Evolutionary conservation across 306 rosid genomes (phyloP).

Genomic region (Purshia tridentata): DNA sequence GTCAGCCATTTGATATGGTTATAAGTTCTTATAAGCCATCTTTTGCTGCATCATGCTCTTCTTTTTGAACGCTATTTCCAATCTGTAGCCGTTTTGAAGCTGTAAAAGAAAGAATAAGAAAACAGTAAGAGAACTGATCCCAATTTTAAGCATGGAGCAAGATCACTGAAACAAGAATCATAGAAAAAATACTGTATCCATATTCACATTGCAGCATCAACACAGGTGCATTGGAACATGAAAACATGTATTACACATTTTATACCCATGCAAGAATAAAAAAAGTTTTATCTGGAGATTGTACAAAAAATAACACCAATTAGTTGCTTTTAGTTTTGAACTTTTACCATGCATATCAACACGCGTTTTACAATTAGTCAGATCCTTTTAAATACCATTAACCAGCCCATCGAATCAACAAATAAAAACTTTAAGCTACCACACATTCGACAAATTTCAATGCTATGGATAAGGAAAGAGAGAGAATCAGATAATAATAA

Average conservation of each 20-base stretch:
- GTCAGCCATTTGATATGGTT: slow-evolving; percentile 21
- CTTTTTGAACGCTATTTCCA: slow-evolving; percentile 29
- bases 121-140: slow-evolving; percentile 5
- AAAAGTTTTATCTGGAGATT: too few relatives aligned
- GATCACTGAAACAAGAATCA: background rate
- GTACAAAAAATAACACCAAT: background rate
- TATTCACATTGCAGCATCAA: background rate
- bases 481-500: background rate
- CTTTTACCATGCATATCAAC: background rate
- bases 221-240: background rate
- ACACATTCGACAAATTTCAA: background rate
- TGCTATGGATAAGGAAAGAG: background rate
- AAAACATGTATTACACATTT: background rate
- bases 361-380: too few relatives aligned
- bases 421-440: background rate
- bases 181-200: background rate
- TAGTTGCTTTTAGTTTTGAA: background rate
- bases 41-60: slow-evolving; percentile 23
- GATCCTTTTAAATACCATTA: background rate
- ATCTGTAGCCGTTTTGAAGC: slow-evolving; percentile 35
- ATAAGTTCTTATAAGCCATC: slow-evolving; percentile 24
- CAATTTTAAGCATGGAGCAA: too few relatives aligned
- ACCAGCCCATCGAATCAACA: background rate
- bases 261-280: too few relatives aligned
- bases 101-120: slow-evolving; percentile 16